These are phyloP conservation scores for Geotrichum europaeum DNA, from an alignment of 1,139 yeast genomes.

Conservation along the genomic window DNA sequence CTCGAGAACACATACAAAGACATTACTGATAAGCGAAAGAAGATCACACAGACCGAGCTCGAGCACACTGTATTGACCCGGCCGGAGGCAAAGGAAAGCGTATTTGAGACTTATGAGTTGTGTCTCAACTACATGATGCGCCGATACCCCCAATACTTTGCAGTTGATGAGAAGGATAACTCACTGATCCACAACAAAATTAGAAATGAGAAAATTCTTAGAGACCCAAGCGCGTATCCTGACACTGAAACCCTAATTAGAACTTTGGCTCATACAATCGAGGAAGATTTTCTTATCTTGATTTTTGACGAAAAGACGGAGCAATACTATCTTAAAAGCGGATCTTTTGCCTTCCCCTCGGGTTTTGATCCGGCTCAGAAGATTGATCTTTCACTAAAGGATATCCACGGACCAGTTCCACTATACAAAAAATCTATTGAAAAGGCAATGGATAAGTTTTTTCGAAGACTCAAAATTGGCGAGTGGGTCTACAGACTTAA, in stretches of 20 bases:
- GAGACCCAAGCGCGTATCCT: conserved; percentile 20
- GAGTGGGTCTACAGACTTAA: conserved; percentile 55
- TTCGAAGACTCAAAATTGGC: conserved; percentile 45
- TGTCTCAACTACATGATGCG: conserved; percentile 44
- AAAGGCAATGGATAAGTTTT: conserved; percentile 56
- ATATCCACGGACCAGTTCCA: conserved; percentile 60
- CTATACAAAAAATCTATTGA: conserved; percentile 51
- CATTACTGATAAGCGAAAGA: conserved; percentile 42
- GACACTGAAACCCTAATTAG: conserved; percentile 34
- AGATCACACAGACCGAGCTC: conserved; percentile 41
- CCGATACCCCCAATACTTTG: conserved; percentile 58
- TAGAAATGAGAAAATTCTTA: conserved; percentile 40
- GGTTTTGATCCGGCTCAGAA: conserved; percentile 63
- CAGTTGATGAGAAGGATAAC: conserved; percentile 28
- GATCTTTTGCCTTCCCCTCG: conserved; percentile 64
- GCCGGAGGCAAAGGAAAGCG: conserved; percentile 44
- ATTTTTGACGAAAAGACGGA: conserved; percentile 48
- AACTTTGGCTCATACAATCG: conserved; percentile 45
- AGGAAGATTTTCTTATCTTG: conserved; percentile 62
- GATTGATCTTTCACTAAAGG: conserved; percentile 37
- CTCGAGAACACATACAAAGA: conserved; percentile 58
- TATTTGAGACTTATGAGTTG: conserved; percentile 51
- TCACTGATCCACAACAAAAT: conserved; percentile 39
- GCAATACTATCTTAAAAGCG: conserved; percentile 60
- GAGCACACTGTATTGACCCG: conserved; percentile 37